These are phyloP conservation scores for Corymbia calophylla DNA, from an alignment of 441 rosid genomes.

Conservation along the genomic window DNA sequence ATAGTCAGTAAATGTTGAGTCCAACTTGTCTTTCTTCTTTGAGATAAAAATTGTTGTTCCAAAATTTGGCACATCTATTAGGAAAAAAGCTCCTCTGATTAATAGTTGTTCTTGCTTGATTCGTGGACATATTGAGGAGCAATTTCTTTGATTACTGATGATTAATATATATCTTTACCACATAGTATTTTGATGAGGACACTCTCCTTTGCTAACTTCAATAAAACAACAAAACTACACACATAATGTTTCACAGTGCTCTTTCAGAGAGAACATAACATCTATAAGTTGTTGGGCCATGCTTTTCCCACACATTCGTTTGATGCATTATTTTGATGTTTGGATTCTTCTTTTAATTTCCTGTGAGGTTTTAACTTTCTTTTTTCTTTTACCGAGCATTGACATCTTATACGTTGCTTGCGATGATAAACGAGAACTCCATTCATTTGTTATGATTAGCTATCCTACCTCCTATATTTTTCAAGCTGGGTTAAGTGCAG, in stretches of 20 bases:
- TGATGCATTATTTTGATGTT: too few relatives aligned
- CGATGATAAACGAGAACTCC: neutral
- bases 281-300: neutral
- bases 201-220: too few relatives aligned
- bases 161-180: too few relatives aligned
- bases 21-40: neutral
- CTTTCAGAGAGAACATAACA: neutral
- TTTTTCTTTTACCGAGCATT: too few relatives aligned
- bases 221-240: too few relatives aligned
- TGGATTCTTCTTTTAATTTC: neutral
- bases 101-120: neutral
- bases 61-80: too few relatives aligned
- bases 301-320: neutral
- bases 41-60: too few relatives aligned
- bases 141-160: neutral
- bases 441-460: neutral
- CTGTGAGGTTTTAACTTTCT: too few relatives aligned
- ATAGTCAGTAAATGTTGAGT: too few relatives aligned
- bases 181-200: too few relatives aligned
- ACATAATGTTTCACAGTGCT: accelerated
- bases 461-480: too few relatives aligned
- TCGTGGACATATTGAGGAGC: neutral
- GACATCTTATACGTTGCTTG: neutral
- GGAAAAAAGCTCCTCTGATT: neutral
- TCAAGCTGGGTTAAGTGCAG: neutral